Evolutionary conservation across 192 early-diverging fungal species (phyloP), one percentile per base, ranked within the genome.

Genomic region (Kickxella alabastrina): DNA sequence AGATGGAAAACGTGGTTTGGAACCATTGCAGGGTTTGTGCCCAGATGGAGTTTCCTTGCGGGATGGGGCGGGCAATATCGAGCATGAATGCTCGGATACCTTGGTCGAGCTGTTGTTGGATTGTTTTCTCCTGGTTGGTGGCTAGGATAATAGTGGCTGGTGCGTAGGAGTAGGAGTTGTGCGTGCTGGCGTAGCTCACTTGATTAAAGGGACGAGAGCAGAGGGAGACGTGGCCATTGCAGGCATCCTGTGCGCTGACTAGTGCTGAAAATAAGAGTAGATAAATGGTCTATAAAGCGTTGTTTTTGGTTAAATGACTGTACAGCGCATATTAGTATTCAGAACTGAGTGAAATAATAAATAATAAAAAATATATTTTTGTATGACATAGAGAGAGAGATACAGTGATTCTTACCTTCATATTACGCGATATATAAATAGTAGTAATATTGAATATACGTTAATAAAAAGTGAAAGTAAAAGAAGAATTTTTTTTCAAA

Each of bases 61-160:
- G 49, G 8, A 18, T 27, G 21, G 48, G 36, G 2, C 32, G 49
- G 64, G 69, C 66, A 4, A 78, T 79, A 46, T 86, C 87, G 18
- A 92, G 69, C 78, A 85, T 85, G 40, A 92, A 79, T 6, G 72
- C 83, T 0, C 90, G 73, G 31, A 92, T 63, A n/a, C 90, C 90
- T 57, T 88, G 85, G 21, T 59, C 57, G 2, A 92, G 79, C 62
- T 92, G 90, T 14, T 75, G 70, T 6, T 57, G 45, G 26, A 90
- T 80, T 10, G 78, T 59, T 40, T 67, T 78, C 49, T 81, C 50
- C 54, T 90, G 88, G 58, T 88, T 89, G 12, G 82, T 69, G 9
- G 76, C 65, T 5, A 70, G 69, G 2, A 54, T 25, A 3, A 26
- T 56, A 0, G 49, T 57, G 7, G 70, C 59, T 12, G 69, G 75